Conservation (phyloP, 2,329 filamentous ascomycete genomes). For the Calonectria fujianensis region DNA sequence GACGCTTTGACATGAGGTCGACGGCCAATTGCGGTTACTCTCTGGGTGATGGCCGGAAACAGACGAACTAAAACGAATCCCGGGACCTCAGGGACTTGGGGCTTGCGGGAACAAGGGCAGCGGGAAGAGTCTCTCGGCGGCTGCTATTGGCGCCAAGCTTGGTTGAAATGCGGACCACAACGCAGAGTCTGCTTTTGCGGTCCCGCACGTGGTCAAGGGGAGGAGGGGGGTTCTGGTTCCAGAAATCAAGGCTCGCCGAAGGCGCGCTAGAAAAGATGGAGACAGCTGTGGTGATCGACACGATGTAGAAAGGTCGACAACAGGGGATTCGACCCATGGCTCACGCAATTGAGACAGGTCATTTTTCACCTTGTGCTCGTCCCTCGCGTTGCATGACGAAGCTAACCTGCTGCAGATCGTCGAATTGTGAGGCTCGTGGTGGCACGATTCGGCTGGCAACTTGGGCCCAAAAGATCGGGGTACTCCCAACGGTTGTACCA, state of each 20-base stretch:
- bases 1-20: constrained; percentile 49
- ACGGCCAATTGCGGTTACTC: constrained; percentile 34
- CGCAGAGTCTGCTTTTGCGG: constrained; percentile 15
- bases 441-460: constrained; percentile 29
- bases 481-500: constrained; percentile 42
- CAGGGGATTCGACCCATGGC: constrained; percentile 22
- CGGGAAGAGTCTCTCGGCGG: constrained; percentile 28
- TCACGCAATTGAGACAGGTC: constrained; percentile 23
- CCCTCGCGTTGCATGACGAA: constrained; percentile 23
- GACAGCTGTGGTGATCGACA: constrained; percentile 31
- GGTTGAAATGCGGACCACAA: neutral
- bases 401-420: constrained; percentile 30
- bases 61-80: constrained; percentile 35
- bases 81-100: constrained; percentile 24
- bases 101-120: constrained; percentile 26
- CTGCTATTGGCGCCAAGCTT: constrained; percentile 21
- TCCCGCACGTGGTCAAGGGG: constrained; percentile 42
- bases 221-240: constrained; percentile 22
- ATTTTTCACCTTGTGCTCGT: constrained; percentile 15
- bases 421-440: constrained; percentile 7
- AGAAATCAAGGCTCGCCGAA: constrained; percentile 30
- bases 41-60: constrained; percentile 33
- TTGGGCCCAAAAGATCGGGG: constrained; percentile 31
- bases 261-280: constrained; percentile 34
- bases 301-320: constrained; percentile 24